These are phyloP conservation scores for Aspergillus tamarii DNA, from an alignment of 2,329 filamentous ascomycete genomes.

Conservation along the genomic window DNA sequence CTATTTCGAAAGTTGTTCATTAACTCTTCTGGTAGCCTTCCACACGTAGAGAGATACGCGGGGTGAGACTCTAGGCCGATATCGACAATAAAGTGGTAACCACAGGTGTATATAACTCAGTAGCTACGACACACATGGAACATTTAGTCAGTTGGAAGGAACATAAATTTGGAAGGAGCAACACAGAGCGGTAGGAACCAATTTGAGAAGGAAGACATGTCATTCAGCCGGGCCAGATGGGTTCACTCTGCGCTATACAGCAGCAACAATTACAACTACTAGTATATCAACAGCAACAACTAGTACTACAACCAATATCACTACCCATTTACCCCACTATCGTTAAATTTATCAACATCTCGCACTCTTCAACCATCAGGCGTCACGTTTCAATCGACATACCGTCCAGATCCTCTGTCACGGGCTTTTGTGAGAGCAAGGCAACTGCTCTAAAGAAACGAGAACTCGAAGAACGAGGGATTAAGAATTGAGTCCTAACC, in stretches of 20 bases:
- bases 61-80: too few relatives aligned
- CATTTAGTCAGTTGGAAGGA: neutral
- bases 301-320: neutral
- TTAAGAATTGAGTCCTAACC: neutral
- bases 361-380: neutral
- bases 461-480: neutral
- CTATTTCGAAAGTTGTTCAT: too few relatives aligned
- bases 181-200: neutral
- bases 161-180: neutral
- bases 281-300: neutral
- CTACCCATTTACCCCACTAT: neutral
- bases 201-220: neutral
- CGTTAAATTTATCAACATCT: neutral
- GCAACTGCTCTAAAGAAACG: neutral
- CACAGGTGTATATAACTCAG: neutral
- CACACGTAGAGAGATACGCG: too few relatives aligned
- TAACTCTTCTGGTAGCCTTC: too few relatives aligned
- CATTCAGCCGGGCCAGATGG: neutral
- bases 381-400: neutral
- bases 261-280: neutral
- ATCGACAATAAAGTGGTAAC: too few relatives aligned
- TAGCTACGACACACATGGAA: neutral
- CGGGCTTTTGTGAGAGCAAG: neutral
- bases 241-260: neutral
- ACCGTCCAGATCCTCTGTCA: neutral